These are phyloP conservation scores for Aspergillus sclerotiicarbonarius DNA, from an alignment of 495 filamentous ascomycete species.

Conservation along the genomic window DNA sequence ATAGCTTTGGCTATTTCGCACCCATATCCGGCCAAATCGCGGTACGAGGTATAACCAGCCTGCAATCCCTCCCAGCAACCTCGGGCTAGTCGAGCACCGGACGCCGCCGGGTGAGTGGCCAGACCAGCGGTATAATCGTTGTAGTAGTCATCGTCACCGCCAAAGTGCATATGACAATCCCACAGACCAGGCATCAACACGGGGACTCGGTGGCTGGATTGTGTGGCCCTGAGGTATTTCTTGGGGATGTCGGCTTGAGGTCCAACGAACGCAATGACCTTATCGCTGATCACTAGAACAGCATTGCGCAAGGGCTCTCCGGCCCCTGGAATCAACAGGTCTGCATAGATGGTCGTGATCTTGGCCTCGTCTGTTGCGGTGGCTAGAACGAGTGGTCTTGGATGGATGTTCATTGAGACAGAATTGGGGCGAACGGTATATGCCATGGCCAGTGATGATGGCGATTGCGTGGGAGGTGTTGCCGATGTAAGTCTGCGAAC, in stretches of 20 bases:
- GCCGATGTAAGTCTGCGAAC: not conserved
- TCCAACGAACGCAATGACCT: conserved; percentile 1
- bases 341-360: not conserved
- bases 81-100: not conserved
- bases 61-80: conserved; percentile 3
- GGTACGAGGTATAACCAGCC: conserved; percentile 1
- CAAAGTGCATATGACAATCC: conserved; percentile 2
- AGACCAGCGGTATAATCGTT: not conserved
- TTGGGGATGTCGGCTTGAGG: not conserved
- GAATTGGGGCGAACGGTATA: not conserved
- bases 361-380: not conserved
- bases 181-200: conserved; percentile 1
- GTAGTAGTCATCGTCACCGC: conserved; percentile 1
- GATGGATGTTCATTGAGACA: not conserved
- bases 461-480: not conserved
- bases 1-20: not conserved
- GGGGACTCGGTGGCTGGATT: not conserved
- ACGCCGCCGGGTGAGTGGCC: not conserved
- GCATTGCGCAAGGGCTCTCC: not conserved
- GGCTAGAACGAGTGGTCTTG: not conserved
- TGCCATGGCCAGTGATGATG: not conserved
- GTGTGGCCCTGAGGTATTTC: not conserved
- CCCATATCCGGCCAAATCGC: not conserved
- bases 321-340: not conserved
- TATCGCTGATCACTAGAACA: not conserved